Evolutionary conservation across 306 rosid species (phyloP).

Genomic region (Medicago truncatula): MtrunA17r5.0-ANR NC_053044.1:38266501-38267000

Average conservation of each 20-base stretch:
- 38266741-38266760: constrained; percentile 62
- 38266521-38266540: constrained; percentile 69
- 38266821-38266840: constrained; percentile 47
- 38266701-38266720: constrained; percentile 47
- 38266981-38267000: constrained; percentile 69
- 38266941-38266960: constrained; percentile 56
- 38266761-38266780: constrained; percentile 62
- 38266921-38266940: constrained; percentile 46
- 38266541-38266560: constrained; percentile 91
- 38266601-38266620: constrained; percentile 76
- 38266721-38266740: constrained; percentile 54
- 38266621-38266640: constrained; percentile 48
- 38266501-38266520: constrained; percentile 53
- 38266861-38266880: constrained; percentile 47
- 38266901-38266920: constrained; percentile 48
- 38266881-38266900: constrained; percentile 48
- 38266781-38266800: constrained; percentile 64
- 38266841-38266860: constrained; percentile 58
- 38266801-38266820: constrained; percentile 80
- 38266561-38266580: constrained; percentile 95
- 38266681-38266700: constrained; percentile 49
- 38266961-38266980: constrained; percentile 54
- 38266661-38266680: constrained; percentile 53
- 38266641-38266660: constrained; percentile 55
- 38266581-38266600: constrained; percentile 98